These are phyloP conservation scores for Linum lewisii DNA, from an alignment of 345 rosid species.

Conservation along the genomic window DNA sequence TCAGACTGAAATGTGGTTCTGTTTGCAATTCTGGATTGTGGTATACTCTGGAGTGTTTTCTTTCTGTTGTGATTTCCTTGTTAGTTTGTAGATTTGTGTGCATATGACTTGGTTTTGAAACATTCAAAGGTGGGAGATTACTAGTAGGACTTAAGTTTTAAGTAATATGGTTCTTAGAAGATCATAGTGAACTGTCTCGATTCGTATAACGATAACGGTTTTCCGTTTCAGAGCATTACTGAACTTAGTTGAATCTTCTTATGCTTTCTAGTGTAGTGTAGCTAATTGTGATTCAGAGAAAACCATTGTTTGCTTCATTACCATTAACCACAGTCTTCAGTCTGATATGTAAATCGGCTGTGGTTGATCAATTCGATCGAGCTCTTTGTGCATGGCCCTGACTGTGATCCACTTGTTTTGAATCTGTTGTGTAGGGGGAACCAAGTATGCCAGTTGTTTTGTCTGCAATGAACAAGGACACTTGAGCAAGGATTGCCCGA, in stretches of 20 bases:
- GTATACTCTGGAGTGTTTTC: background rate
- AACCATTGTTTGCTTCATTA: too few relatives aligned
- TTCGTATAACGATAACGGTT: too few relatives aligned
- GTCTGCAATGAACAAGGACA: conserved; percentile 75
- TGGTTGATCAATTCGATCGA: background rate
- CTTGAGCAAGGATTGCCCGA: conserved; percentile 85
- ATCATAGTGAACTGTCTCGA: background rate
- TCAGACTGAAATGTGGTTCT: background rate
- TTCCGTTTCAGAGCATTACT: too few relatives aligned
- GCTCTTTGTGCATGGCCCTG: background rate
- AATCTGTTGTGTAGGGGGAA: conserved; percentile 45
- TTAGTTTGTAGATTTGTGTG: background rate
- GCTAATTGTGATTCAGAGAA: too few relatives aligned
- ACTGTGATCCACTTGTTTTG: background rate
- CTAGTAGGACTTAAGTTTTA: background rate
- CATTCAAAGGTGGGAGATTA: background rate
- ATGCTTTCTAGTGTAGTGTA: too few relatives aligned
- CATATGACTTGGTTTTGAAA: background rate
- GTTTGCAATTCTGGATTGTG: background rate
- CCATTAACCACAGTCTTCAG: too few relatives aligned
- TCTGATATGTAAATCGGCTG: too few relatives aligned
- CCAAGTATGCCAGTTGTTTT: conserved; percentile 83
- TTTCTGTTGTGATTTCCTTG: background rate
- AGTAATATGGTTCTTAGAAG: background rate
- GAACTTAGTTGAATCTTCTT: too few relatives aligned